These are phyloP conservation scores for Arctium lappa DNA, from an alignment of 129 eudicot genomes.

Conservation along the genomic window DNA sequence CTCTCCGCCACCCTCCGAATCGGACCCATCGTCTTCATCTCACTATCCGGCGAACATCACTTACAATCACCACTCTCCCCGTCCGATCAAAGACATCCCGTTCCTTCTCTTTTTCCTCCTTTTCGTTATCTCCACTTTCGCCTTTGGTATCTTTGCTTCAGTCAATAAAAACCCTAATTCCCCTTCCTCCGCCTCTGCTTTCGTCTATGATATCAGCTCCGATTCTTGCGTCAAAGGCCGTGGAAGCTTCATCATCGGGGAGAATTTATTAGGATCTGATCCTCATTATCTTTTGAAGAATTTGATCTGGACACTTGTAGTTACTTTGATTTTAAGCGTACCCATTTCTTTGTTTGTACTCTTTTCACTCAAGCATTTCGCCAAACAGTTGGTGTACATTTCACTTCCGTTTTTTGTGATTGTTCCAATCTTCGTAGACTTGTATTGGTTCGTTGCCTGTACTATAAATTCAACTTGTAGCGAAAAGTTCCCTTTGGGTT, in stretches of 20 bases:
- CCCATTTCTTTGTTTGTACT: slow-evolving; percentile 64
- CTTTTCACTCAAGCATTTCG: slow-evolving; percentile 69
- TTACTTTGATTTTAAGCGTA: slow-evolving; percentile 67
- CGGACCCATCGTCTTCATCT: slow-evolving; percentile 48
- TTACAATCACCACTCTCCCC: slow-evolving; percentile 40
- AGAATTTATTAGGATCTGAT: slow-evolving; percentile 13
- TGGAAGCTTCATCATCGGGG: neutral
- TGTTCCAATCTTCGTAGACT: slow-evolving; percentile 61
- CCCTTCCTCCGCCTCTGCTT: slow-evolving; percentile 44
- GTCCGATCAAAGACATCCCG: slow-evolving; percentile 66
- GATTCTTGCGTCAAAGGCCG: slow-evolving; percentile 44
- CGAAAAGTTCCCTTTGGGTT: slow-evolving; percentile 51
- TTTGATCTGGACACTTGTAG: slow-evolving; percentile 62
- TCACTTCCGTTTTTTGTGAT: slow-evolving; percentile 69
- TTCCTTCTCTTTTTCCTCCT: slow-evolving; percentile 68
- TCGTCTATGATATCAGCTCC: slow-evolving; percentile 42
- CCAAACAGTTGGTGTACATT: slow-evolving; percentile 82
- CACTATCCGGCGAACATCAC: slow-evolving; percentile 62
- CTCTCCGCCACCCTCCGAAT: slow-evolving; percentile 37
- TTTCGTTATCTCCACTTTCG: slow-evolving; percentile 61
- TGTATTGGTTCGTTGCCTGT: slow-evolving; percentile 95
- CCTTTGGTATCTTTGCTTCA: slow-evolving; percentile 81
- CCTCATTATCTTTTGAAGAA: slow-evolving; percentile 39
- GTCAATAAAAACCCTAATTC: slow-evolving; percentile 60
- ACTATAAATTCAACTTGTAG: slow-evolving; percentile 66